These are phyloP conservation scores for Lonicera japonica DNA, from an alignment of 129 eudicot genomes.

Conservation along the genomic window DNA sequence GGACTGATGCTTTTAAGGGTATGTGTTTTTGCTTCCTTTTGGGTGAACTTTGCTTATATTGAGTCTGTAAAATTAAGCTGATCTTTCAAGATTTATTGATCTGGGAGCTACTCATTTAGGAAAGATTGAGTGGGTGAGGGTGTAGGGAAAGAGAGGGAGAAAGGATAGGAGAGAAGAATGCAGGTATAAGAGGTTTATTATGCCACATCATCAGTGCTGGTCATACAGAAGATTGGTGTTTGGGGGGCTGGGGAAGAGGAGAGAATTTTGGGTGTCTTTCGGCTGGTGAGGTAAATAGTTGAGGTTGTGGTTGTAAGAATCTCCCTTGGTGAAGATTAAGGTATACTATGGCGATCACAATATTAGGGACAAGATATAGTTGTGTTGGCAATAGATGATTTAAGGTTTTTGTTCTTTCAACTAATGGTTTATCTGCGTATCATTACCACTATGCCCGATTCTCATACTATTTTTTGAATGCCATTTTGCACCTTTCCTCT, in stretches of 20 bases:
- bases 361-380: too few relatives aligned
- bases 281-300: too few relatives aligned
- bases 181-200: too few relatives aligned
- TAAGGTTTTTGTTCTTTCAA: neutral
- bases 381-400: neutral
- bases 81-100: neutral
- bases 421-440: neutral
- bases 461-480: neutral
- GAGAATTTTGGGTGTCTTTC: too few relatives aligned
- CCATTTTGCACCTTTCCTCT: neutral
- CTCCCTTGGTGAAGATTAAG: too few relatives aligned
- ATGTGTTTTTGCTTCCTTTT: slow-evolving; percentile 10
- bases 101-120: neutral
- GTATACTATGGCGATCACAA: too few relatives aligned
- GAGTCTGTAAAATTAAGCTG: neutral
- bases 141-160: neutral
- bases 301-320: too few relatives aligned
- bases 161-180: neutral
- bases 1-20: slow-evolving; percentile 84
- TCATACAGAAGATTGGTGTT: too few relatives aligned
- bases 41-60: neutral
- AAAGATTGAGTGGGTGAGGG: neutral
- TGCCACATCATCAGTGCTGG: neutral
- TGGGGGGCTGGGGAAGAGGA: too few relatives aligned
- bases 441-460: neutral